Percentiles rank a stretch among this genome's conserved stretches.
Conservation (phyloP, 108 stramenopile species). For the Nannochloropsis gaditana region DNA sequence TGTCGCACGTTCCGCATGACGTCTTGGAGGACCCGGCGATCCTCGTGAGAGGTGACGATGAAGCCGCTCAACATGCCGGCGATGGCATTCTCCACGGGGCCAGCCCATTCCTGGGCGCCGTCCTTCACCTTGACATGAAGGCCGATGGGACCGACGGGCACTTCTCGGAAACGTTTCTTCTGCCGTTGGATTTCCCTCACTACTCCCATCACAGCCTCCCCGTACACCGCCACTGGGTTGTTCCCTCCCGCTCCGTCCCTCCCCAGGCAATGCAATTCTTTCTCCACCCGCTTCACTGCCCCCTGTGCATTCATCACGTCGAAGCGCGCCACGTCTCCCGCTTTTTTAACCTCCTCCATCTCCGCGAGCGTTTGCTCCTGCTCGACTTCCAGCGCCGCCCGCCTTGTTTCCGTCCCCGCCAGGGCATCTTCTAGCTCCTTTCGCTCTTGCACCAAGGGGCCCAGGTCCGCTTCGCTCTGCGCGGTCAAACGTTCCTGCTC, state of each 20-base stretch:
- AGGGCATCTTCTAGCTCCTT: background rate
- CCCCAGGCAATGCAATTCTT: no score
- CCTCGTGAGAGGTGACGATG: conserved; percentile 26
- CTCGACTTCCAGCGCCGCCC: background rate
- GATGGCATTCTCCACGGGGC: conserved; percentile 20
- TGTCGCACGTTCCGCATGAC: background rate
- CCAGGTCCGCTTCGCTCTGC: background rate
- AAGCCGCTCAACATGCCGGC: background rate
- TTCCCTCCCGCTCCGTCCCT: background rate
- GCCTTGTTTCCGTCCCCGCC: background rate
- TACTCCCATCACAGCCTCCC: background rate
- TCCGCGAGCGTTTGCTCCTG: background rate
- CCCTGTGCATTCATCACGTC: background rate
- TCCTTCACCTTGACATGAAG: conserved; percentile 31
- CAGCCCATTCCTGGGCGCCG: background rate
- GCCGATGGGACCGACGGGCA: conserved; percentile 37
- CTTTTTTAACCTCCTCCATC: conserved; percentile 4
- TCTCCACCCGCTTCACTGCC: background rate
- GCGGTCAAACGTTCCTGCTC: conserved; percentile 16
- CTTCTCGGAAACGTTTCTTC: background rate
- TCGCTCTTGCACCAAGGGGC: background rate
- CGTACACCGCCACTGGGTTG: background rate
- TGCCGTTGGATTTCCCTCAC: background rate
- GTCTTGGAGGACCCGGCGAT: conserved; percentile 18
- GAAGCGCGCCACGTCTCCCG: background rate